Conservation (phyloP, 208 protist species). For the Trypanosoma vivax region DNA sequence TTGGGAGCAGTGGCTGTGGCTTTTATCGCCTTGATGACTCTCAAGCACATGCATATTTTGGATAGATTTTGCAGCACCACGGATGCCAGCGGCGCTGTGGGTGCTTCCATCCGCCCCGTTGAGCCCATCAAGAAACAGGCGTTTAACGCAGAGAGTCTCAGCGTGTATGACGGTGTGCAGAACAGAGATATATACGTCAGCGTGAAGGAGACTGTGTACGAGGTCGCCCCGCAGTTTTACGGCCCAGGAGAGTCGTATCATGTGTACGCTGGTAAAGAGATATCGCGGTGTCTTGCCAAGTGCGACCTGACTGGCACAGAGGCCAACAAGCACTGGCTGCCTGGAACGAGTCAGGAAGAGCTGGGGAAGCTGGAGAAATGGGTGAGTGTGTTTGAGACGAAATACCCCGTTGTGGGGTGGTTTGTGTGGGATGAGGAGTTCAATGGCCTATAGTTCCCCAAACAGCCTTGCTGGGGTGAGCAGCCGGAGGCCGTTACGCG, state of each 20-base stretch:
- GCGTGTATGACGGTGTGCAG: conserved; percentile 60
- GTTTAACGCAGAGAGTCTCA: conserved; percentile 65
- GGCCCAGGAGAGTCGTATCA: conserved; percentile 72
- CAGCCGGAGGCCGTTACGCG: no score
- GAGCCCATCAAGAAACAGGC: conserved; percentile 27
- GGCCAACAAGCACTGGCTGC: conserved; percentile 69
- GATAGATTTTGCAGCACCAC: no score
- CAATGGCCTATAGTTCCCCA: conserved; percentile 8
- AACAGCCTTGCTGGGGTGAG: no score
- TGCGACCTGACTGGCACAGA: conserved; percentile 45
- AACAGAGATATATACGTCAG: conserved; percentile 60
- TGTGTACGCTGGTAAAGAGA: conserved; percentile 74
- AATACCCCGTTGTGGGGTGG: conserved; percentile 84
- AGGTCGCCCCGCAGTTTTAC: conserved; percentile 82
- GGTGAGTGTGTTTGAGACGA: conserved; percentile 58
- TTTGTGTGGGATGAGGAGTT: conserved; percentile 62
- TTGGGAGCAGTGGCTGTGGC: no score
- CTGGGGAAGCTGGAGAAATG: conserved; percentile 61
- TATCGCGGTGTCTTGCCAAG: conserved; percentile 57
- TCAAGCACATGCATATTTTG: no score
- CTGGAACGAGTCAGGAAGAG: conserved; percentile 56
- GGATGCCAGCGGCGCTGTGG: background rate
- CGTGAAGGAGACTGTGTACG: conserved; percentile 77
- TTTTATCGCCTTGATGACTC: no score
- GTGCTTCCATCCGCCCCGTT: conserved; percentile 46